Conservation (phyloP, 2,329 filamentous ascomycete genomes). For the Xylaria sp. region DNA sequence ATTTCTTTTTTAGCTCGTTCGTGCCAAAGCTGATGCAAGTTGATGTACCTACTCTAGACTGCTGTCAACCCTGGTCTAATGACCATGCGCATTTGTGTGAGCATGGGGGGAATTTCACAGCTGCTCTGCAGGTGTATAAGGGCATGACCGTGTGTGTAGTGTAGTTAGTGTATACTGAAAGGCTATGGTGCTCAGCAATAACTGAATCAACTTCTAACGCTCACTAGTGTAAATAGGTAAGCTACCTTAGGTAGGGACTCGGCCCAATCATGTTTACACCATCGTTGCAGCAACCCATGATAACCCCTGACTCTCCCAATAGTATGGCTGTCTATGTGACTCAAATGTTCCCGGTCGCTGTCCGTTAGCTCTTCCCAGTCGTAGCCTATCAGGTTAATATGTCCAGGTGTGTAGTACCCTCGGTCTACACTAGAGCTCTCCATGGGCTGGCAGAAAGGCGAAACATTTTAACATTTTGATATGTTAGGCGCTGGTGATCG, state of each 20-base stretch:
- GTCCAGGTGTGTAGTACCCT: background rate
- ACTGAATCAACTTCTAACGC: background rate
- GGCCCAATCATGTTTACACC: background rate
- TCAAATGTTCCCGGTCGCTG: slow-evolving; percentile 9
- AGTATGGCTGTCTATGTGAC: slow-evolving; percentile 11
- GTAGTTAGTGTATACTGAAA: background rate
- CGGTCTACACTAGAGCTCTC: background rate
- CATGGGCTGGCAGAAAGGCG: slow-evolving; percentile 16
- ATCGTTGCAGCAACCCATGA: slow-evolving; percentile 19
- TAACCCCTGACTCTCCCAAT: slow-evolving; percentile 22
- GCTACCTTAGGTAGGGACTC: background rate
- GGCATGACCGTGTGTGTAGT: background rate
- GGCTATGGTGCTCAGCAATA: background rate
- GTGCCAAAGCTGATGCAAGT: slow-evolving; percentile 30
- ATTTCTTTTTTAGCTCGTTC: slow-evolving; percentile 32
- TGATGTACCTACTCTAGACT: slow-evolving; percentile 22
- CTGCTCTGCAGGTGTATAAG: slow-evolving; percentile 41
- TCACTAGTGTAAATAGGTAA: background rate
- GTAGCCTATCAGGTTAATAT: background rate
- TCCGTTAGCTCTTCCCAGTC: background rate
- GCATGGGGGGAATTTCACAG: slow-evolving; percentile 8
- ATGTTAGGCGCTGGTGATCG: slow-evolving; percentile 17
- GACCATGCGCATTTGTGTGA: slow-evolving; percentile 32
- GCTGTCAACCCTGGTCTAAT: slow-evolving; percentile 33
- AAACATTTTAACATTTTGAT: slow-evolving; percentile 24